Base-by-base conservation (phyloP, 345 rosid genomes). In the Psidium guajava region DNA sequence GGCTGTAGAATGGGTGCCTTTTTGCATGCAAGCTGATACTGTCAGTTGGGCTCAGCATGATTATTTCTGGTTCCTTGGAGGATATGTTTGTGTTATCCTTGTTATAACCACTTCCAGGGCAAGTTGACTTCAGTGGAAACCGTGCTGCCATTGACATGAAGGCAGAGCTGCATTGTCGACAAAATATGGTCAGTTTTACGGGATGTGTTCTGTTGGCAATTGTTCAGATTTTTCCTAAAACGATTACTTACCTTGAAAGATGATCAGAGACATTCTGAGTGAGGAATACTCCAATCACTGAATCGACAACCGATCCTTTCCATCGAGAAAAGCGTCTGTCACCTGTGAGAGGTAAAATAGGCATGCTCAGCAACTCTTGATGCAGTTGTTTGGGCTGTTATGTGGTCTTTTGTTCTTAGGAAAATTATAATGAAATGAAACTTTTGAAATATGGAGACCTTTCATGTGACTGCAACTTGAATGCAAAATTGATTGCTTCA, bases 231-330 rank as follows among this genome's bases (percentile, higher is more conserved):
- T 18, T 44, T 69, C 80, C 61, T 28, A 85, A 82, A 87, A 59
- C 61, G 18, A 42, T 56, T 42, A 69, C 75, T 87, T 91, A 97
- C 99, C 99, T 97, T 86, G 99, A 97, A 57, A 97, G 98, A 86
- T 95, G 98, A 88, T 97, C 99, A 50, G 99, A 91, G 84, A 97
- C 99, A 87, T 97, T 97, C 83, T 97, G 99, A 53, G 99, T 97
- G 44, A 97, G 94, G 91, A 95, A 97, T 55, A 97, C 99, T 86
- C 99, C 99, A 75, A 97, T 91, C 56, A 97, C 98, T 1, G 99
- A 97, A 89, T 97, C 99, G 86, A 97, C 98, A 86, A 97, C 98
- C 6, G 99, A 97, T 83, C 99, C 99, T 88, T 97, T 97, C 99
- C 99, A 97, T 87, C 90, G 92, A n/a, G 98, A 95, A 93, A 97